Conservation (phyloP, 345 rosid species). For the Populus simonii region DNA sequence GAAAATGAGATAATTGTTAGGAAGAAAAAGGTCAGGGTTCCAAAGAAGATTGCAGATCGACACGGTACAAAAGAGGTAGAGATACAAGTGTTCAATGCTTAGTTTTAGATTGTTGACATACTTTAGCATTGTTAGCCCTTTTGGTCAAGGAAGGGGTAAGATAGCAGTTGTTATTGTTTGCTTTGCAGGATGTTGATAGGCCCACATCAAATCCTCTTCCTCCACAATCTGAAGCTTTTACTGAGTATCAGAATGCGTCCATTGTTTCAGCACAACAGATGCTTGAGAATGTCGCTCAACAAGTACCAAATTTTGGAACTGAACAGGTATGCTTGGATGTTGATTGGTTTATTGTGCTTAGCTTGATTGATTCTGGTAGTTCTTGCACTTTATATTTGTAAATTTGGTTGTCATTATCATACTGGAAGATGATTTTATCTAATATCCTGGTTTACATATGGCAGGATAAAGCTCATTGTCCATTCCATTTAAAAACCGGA, state of each 20-base stretch:
- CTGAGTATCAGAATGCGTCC: constrained; percentile 43
- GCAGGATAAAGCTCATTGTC: constrained; percentile 98
- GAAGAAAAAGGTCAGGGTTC: constrained; percentile 78
- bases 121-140: too few species aligned
- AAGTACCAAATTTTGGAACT: constrained; percentile 93
- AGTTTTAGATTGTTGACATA: neutral
- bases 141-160: neutral
- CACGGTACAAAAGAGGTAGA: constrained; percentile 49
- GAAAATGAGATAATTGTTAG: constrained; percentile 82
- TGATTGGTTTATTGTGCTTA: neutral
- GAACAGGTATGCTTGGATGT: constrained; percentile 54
- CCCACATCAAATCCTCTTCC: constrained; percentile 95
- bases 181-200: constrained; percentile 59
- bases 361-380: neutral
- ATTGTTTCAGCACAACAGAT: constrained; percentile 57
- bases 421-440: constrained; percentile 1
- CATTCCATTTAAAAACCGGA: constrained; percentile 94
- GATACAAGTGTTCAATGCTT: neutral
- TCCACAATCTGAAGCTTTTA: constrained; percentile 61
- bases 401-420: neutral
- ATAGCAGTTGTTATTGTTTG: constrained; percentile 3
- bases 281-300: constrained; percentile 69
- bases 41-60: constrained; percentile 40
- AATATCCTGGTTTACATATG: neutral
- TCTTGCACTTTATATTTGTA: neutral